Percentiles rank a stretch among this genome's conserved stretches.
Conservation (phyloP, 768 basidiomycete genomes). For the Rhodocollybia butyracea region DNA sequence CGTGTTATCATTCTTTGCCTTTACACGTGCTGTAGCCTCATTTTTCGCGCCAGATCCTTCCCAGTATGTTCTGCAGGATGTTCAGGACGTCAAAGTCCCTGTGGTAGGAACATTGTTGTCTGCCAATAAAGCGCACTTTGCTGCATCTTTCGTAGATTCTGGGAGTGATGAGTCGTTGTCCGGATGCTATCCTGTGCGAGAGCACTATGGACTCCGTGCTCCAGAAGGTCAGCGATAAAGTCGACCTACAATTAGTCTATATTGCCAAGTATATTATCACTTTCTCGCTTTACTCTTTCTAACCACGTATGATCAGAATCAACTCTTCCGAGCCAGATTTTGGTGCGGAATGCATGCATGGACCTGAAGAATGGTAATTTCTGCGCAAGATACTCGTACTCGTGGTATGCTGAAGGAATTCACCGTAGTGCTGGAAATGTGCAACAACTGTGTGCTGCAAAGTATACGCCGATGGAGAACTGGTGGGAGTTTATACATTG, state of each 20-base stretch:
- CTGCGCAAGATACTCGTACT: too few species aligned
- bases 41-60: not conserved
- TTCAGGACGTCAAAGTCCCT: constrained; percentile 36
- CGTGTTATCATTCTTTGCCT: not conserved
- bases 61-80: not conserved
- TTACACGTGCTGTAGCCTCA: not conserved
- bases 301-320: constrained; percentile 36
- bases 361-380: constrained; percentile 60
- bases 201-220: constrained; percentile 71
- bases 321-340: constrained; percentile 65
- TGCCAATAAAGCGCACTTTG: not conserved
- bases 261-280: constrained; percentile 60
- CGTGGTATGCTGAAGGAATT: too few species aligned
- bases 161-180: constrained; percentile 59
- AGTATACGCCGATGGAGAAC: constrained; percentile 46
- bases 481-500: constrained; percentile 89
- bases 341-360: constrained; percentile 83
- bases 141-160: constrained; percentile 20
- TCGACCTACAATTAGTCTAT: constrained; percentile 69
- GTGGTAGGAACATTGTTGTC: constrained; percentile 20
- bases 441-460: constrained; percentile 79
- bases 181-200: constrained; percentile 84
- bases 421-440: constrained; percentile 70
- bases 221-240: constrained; percentile 54
- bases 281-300: constrained; percentile 12